Percentiles rank a stretch among this genome's conserved stretches.
Evolutionary conservation across 495 filamentous ascomycete species (phyloP).

Genomic region (Extremus antarcticus): DNA sequence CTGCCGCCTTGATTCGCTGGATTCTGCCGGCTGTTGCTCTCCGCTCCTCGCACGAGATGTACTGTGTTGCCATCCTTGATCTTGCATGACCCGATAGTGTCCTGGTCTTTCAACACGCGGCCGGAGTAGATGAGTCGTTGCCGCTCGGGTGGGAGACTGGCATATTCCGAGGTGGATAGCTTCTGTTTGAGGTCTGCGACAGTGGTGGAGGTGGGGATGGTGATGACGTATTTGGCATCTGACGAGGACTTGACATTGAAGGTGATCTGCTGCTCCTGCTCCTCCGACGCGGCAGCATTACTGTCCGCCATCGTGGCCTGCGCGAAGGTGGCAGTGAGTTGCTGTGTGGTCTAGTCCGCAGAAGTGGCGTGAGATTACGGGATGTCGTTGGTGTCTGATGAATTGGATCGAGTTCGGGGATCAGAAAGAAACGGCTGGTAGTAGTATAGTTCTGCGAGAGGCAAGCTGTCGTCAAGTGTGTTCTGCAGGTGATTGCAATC

Average conservation of each 20-base stretch:
- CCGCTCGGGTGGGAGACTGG: constrained; percentile 70
- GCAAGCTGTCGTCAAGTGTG: neutral
- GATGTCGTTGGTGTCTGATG: too few relatives aligned
- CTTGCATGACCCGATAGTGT: constrained; percentile 76
- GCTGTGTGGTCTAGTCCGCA: neutral
- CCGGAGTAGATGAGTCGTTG: constrained; percentile 97
- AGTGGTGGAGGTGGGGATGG: constrained; percentile 62
- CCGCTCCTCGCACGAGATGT: constrained; percentile 90
- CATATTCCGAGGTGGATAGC: constrained; percentile 66
- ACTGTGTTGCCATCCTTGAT: constrained; percentile 93
- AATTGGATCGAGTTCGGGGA: too few relatives aligned
- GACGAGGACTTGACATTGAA: constrained; percentile 90
- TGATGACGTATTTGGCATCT: constrained; percentile 73
- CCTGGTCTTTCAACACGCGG: constrained; percentile 85
- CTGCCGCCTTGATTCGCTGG: constrained; percentile 41
- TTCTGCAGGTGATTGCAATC: neutral
- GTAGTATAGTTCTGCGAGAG: too few relatives aligned
- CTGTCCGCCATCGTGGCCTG: constrained; percentile 16
- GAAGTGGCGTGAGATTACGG: too few relatives aligned
- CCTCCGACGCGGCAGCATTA: neutral
- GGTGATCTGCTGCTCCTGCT: constrained; percentile 53
- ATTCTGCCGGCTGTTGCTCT: constrained; percentile 68
- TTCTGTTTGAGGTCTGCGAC: constrained; percentile 83
- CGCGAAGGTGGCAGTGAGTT: neutral
- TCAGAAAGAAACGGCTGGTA: too few relatives aligned